These are phyloP conservation scores for Globisporangium orthogonon DNA, from an alignment of 352 stramenopile genomes.

Conservation along the genomic window DNA sequence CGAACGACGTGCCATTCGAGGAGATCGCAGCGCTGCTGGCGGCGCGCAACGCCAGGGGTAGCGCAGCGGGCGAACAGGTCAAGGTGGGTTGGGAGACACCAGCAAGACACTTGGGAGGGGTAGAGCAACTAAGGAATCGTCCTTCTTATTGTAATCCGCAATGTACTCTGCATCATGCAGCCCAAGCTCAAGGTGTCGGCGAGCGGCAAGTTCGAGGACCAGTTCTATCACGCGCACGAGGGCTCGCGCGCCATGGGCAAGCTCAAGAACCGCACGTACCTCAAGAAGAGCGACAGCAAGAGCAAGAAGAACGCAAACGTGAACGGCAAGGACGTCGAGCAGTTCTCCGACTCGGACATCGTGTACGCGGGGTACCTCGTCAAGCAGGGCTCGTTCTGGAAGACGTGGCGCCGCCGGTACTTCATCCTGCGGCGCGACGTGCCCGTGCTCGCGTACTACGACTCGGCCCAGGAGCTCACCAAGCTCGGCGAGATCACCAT, in stretches of 20 bases:
- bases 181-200: constrained; percentile 75
- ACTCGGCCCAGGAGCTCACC: constrained; percentile 61
- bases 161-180: constrained; percentile 8
- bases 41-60: neutral
- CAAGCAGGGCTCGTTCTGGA: constrained; percentile 87
- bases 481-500: constrained; percentile 78
- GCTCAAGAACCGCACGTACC: constrained; percentile 67
- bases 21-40: constrained; percentile 14
- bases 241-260: constrained; percentile 73
- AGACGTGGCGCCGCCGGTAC: constrained; percentile 75
- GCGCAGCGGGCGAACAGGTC: constrained; percentile 11
- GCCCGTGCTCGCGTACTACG: constrained; percentile 77
- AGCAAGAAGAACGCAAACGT: constrained; percentile 56
- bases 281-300: constrained; percentile 33
- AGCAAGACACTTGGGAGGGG: no score
- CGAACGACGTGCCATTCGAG: constrained; percentile 16
- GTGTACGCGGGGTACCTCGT: constrained; percentile 71
- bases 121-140: no score
- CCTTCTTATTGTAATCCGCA: no score
- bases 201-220: constrained; percentile 79
- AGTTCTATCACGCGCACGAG: constrained; percentile 82
- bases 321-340: constrained; percentile 72
- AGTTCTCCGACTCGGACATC: constrained; percentile 85
- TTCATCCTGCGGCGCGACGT: constrained; percentile 78
- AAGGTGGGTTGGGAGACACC: constrained; percentile 3